phyloP scores from a whole-genome alignment of 176 grass and related monocot genomes.

The Panicum miliaceum region DNA sequence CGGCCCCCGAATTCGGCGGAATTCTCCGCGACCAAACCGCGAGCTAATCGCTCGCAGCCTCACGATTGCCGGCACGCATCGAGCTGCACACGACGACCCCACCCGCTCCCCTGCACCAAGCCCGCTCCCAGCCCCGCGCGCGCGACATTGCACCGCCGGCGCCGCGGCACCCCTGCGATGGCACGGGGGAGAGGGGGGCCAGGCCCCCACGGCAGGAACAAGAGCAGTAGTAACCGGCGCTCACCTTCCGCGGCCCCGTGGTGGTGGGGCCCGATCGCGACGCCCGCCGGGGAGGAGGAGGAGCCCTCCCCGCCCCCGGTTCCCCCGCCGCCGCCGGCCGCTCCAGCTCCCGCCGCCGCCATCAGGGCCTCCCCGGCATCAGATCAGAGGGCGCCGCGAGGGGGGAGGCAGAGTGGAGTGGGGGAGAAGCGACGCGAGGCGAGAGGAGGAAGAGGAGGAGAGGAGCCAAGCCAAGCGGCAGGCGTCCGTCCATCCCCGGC shows the following conservation, averaged over 20 bases:
- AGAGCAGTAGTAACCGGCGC: background rate
- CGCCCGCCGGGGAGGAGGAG: slow-evolving; percentile 7
- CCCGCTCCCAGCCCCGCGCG: background rate
- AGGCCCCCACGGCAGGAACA: background rate
- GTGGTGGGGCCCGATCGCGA: slow-evolving; percentile 43
- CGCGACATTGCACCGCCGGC: slow-evolving; percentile 15
- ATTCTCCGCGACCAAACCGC: slow-evolving; percentile 22
- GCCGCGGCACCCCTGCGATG: background rate
- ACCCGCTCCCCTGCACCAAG: background rate
- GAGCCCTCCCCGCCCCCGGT: background rate
- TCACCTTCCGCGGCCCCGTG: slow-evolving; percentile 36
- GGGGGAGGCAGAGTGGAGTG: slow-evolving; percentile 2
- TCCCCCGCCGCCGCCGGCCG: background rate
- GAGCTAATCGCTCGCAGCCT: slow-evolving; percentile 13
- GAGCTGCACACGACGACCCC: background rate
- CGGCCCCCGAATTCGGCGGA: background rate
- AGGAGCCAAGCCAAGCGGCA: slow-evolving; percentile 49
- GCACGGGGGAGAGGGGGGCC: background rate
- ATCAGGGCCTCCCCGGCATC: slow-evolving; percentile 40
- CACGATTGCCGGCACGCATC: background rate
- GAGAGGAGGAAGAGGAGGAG: slow-evolving; percentile 48
- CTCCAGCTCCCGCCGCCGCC: slow-evolving; percentile 19
- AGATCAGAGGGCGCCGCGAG: slow-evolving; percentile 35
- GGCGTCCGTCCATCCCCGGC: slow-evolving; percentile 45
- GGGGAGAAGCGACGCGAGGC: background rate